Conservation (phyloP, 441 rosid genomes). For the Eruca vesicaria region DNA sequence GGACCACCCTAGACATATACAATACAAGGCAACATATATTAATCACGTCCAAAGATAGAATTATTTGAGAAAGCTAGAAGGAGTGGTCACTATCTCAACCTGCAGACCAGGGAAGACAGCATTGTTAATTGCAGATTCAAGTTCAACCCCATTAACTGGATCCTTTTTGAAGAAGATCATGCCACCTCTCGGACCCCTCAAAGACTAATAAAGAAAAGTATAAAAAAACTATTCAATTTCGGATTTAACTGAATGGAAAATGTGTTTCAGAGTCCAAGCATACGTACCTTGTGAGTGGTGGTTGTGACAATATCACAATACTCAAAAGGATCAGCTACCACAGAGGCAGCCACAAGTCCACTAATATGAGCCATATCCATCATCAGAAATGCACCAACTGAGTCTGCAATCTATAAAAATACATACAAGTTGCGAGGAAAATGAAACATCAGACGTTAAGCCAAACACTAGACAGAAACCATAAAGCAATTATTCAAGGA, state of each 20-base stretch:
- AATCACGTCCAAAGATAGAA: background rate
- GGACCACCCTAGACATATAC: constrained; percentile 77
- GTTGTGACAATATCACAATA: constrained; percentile 92
- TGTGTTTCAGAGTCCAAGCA: constrained; percentile 8
- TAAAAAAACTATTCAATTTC: background rate
- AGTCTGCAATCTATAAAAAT: constrained; percentile 72
- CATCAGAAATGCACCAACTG: constrained; percentile 90
- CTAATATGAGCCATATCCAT: constrained; percentile 98
- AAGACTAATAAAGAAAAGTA: constrained; percentile 50
- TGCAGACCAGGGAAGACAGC: constrained; percentile 93
- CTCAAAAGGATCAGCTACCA: constrained; percentile 78
- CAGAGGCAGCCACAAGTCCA: constrained; percentile 91
- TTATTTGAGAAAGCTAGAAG: background rate
- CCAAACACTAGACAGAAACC: background rate
- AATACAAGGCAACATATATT: background rate
- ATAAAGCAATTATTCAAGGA: background rate
- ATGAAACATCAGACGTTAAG: constrained; percentile 3
- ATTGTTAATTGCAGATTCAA: constrained; percentile 85
- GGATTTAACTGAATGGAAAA: background rate
- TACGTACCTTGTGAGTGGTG: constrained; percentile 86
- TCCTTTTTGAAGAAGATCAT: constrained; percentile 91
- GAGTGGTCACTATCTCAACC: constrained; percentile 39
- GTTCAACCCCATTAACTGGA: constrained; percentile 72
- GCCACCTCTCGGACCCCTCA: constrained; percentile 99
- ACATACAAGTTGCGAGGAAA: constrained; percentile 20